Percentiles rank a stretch among this genome's conserved stretches.
phyloP scores from a whole-genome alignment of 768 basidiomycete genomes.

The Lactarius akahatsu region DNA sequence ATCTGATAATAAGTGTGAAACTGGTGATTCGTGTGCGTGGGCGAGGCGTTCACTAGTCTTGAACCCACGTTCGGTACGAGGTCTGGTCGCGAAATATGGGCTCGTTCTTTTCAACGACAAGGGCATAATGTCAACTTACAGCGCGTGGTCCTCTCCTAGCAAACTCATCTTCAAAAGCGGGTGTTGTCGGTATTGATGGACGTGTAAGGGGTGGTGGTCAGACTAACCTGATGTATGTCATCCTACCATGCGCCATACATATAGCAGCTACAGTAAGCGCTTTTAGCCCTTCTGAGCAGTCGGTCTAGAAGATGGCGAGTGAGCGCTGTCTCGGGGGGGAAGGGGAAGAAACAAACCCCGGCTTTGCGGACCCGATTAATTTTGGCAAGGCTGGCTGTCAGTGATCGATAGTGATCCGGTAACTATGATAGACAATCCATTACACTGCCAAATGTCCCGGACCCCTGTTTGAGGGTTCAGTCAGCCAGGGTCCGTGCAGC shows the following conservation, averaged over 20 bases:
- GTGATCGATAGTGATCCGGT: too few relatives aligned
- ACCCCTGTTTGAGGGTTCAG: too few relatives aligned
- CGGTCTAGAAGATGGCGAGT: neutral
- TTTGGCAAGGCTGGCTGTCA: too few relatives aligned
- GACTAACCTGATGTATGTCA: neutral
- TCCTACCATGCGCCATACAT: neutral
- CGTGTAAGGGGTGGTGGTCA: neutral
- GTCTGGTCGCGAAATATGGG: neutral
- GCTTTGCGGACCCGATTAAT: neutral
- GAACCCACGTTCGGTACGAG: neutral
- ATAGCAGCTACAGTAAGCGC: neutral
- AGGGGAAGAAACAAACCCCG: neutral
- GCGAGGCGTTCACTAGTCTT: neutral
- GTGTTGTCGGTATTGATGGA: neutral
- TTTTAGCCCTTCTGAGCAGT: neutral
- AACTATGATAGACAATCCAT: too few relatives aligned
- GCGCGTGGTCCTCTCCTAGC: neutral
- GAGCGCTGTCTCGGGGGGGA: neutral
- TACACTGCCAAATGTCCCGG: too few relatives aligned
- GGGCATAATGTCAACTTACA: neutral
- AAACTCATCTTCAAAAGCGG: neutral
- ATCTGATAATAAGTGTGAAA: constrained; percentile 13
- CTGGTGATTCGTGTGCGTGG: neutral
- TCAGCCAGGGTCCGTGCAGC: too few relatives aligned
- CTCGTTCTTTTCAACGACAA: neutral